Evolutionary conservation across 176 grass and related monocot genomes (phyloP), one percentile per base, ranked within the genome.

Genomic region (Chrysopogon serrulatus): DNA sequence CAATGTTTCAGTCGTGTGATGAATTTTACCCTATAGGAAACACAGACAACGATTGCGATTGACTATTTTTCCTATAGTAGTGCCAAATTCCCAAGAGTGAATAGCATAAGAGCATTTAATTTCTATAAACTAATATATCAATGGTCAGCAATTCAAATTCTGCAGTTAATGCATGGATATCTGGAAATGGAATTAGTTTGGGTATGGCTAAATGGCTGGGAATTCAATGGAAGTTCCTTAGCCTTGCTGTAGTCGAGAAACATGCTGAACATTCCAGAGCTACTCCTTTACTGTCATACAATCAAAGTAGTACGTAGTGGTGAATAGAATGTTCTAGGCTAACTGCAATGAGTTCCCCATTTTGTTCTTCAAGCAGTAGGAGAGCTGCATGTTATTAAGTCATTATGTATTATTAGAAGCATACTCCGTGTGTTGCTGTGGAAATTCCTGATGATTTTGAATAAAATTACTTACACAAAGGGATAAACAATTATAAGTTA

Each of bases 161-260:
- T 68, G 0, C 19, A 42, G 43, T 32, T 61, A 56, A 51, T 61
- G 15, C 7, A 11, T 81, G 51, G 8, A 73, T 78, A 62, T 45
- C 14, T 85, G 26, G 51, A 75, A 74, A 48, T 87, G 17, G 16
- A 79, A 79, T 77, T 71, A 10, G 26, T 31, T 45, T 82, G 51
- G 33, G 8, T 85, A 70, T 76, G 82, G 53, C 63, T 11, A 18
- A 32, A 79, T 57, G 42, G n/a, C 39, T 37, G 44, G 21, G 61
- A 62, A 70, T 19, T 27, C 32, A 42, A 69, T 70, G 41, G 19
- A 14, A 64, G 41, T 35, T 79, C 26, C 3, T 10, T 79, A 23
- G 23, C 27, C 34, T 57, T 18, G 28, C 73, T 49, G 47, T 13
- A n/a, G 10, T 44, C 18, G 37, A 14, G 39, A 73, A 49, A 65